Percentiles rank a stretch among this genome's conserved stretches.
Evolutionary conservation across 352 stramenopile species (phyloP).

Genomic region (Phytophthora macrochlamydospora): DNA sequence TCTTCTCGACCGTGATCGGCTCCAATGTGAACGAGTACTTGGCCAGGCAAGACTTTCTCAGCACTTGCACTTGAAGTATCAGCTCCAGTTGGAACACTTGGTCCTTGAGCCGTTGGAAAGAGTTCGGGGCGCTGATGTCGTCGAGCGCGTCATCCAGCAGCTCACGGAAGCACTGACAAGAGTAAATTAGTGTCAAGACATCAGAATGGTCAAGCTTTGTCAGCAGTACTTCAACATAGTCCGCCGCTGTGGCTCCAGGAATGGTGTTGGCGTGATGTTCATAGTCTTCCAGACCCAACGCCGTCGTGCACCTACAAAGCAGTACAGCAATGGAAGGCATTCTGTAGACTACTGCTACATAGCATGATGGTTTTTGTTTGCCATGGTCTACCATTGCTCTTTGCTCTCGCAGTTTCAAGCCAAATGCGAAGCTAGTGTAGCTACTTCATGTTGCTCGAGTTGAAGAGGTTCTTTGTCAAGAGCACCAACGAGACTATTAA

Average conservation of each 20-base stretch:
- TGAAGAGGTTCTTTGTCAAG: too few relatives aligned
- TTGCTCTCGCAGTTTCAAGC: neutral
- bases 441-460: too few relatives aligned
- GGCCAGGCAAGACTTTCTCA: neutral
- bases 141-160: neutral
- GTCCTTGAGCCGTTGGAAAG: neutral
- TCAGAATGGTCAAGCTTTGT: neutral
- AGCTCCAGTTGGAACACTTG: conserved; percentile 10
- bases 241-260: conserved; percentile 6
- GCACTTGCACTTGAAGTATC: neutral
- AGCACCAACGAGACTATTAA: too few relatives aligned
- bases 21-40: neutral
- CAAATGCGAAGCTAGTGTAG: neutral
- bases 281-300: neutral
- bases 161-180: conserved; percentile 2
- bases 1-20: conserved; percentile 1
- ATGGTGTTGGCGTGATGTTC: conserved; percentile 7
- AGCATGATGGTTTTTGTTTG: neutral
- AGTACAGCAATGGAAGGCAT: neutral
- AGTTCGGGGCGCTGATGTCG: neutral
- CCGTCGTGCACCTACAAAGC: neutral
- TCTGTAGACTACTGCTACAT: neutral
- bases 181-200: neutral
- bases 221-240: neutral
- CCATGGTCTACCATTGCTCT: neutral